phyloP scores from a whole-genome alignment of 306 rosid species.

The Echinosophora koreensis region DNA sequence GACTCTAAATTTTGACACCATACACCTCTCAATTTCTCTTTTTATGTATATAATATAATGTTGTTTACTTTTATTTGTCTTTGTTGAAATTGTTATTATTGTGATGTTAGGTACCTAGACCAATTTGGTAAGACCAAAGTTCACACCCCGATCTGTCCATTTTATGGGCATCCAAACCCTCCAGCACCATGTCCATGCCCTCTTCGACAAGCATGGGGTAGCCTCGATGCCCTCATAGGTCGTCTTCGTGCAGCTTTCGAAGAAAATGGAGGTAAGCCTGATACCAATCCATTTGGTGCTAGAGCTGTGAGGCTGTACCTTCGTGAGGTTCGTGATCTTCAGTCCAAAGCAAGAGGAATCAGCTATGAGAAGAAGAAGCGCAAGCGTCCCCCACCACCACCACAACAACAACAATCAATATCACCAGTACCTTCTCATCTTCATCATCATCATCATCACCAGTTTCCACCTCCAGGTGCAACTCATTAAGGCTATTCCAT shows the following conservation, averaged over 20 bases:
- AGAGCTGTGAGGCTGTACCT: conserved; percentile 94
- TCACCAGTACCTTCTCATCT: neutral
- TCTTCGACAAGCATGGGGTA: conserved; percentile 96
- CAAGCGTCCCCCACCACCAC: conserved; percentile 65
- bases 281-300: conserved; percentile 94
- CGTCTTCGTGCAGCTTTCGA: conserved; percentile 97
- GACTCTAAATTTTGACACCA: neutral
- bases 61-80: neutral
- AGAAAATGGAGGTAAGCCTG: conserved; percentile 96
- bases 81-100: neutral
- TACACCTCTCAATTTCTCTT: neutral
- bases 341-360: conserved; percentile 97
- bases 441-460: conserved; percentile 36
- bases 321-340: conserved; percentile 96
- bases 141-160: conserved; percentile 92
- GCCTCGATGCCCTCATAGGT: conserved; percentile 96
- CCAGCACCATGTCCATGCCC: conserved; percentile 99
- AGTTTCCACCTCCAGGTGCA: conserved; percentile 69
- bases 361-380: conserved; percentile 98
- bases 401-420: conserved; percentile 10
- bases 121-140: conserved; percentile 98
- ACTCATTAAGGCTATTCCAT: conserved; percentile 43
- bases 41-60: too few species aligned
- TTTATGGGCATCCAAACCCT: conserved; percentile 92
- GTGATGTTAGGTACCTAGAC: conserved; percentile 69